Evolutionary conservation across 2,329 filamentous ascomycete species (phyloP), one percentile per base, ranked within the genome.

Genomic region (Claviceps monticola): DNA sequence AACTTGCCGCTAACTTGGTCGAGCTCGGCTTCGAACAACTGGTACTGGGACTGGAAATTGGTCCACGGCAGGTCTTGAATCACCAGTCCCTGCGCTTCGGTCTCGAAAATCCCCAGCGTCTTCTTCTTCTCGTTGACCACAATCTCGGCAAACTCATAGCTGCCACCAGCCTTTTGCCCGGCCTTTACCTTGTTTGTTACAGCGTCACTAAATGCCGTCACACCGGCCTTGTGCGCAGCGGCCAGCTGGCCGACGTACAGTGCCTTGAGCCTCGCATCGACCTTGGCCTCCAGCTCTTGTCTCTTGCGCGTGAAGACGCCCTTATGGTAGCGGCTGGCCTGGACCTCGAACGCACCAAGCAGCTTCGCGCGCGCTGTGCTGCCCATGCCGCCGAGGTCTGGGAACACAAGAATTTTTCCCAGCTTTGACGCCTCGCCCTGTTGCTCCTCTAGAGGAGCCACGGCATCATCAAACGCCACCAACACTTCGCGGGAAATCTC

Each of bases 241-340:
- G 79, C 79, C 42, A 98, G 74, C 64, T 98, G 93, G n/a, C 86
- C 86, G 49, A 86, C 80, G 69, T 93, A 96, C 11, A 98, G 75
- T 1, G 83, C 74, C 72, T 95, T 97, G 50, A 98, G 76, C 37
- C 93, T 80, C n/a, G 80, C 75, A 63, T 97, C 93, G 41, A 96
- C 78, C 69, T 95, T 96, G 60, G 73, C 74, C 64, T 93, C 87
- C 7, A 98, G 76, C 64, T 98, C 93, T 2, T 80, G 75, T 56
- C 82, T 81, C 71, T 98, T 98, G 53, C 87, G 80, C 57, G 81
- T 76, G 67, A 93, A 98, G 16, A 98, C 93, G 17, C 85, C 89
- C 71, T 97, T 97, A 74, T 97, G 93, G 65, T 98, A 98, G 56
- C 93, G 79, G 64, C 90, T 90, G 1, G 93, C 93, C 64, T 95